Base-by-base conservation (phyloP, 257 asterid genomes). In the Nicotiana attenuata region DNA sequence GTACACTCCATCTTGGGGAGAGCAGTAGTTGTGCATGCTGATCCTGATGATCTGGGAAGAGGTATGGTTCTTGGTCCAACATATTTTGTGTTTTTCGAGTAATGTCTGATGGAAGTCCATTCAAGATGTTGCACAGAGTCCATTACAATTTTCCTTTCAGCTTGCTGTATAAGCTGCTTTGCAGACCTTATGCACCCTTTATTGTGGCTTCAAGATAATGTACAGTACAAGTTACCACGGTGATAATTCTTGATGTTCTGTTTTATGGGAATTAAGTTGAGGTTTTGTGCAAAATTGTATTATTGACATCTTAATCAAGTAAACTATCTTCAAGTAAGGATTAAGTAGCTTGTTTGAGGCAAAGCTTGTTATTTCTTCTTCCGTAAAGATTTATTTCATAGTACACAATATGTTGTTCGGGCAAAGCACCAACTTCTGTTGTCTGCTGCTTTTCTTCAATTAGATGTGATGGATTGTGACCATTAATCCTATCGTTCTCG, bases 21-120 rank as follows among this genome's bases (percentile, higher is more conserved):
- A 83, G 99, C 98, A 28, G 97, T 93, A 81, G 99, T 95, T 31
- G 94, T 95, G 81, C 99, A 95, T 85, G 99, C 99, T 77, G 97
- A 91, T 88, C 92, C 97, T 19, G 99, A 95, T 88, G 98, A 95
- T 89, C 93, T 95, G 15, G 99, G 99, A 87, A 91, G 87, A 90
- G 98, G 98, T 94, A 86, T 66, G 79, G 15, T 15, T 31, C 26
- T 22, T 53, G 66, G 26, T 16, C 60, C 60, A 55, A 16, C 3
- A 13, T 16, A 55, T 55, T 55, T 15, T 55, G 2, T 16, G 8
- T 16, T 55, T 38, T 68, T 33, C 38, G 29, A 35, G 19, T 47
- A 68, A 38, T 38, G 29, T 55, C 1, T 55, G 60, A 55, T 55
- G 10, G 22, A 55, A 14, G 60, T 5, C 60, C 1, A 16, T 55